A percentile compares a stretch with the other conserved stretches of the same genome.
These are phyloP conservation scores for Tricholoma sp. DNA, from an alignment of 768 basidiomycete species.

Conservation along the genomic window DNA sequence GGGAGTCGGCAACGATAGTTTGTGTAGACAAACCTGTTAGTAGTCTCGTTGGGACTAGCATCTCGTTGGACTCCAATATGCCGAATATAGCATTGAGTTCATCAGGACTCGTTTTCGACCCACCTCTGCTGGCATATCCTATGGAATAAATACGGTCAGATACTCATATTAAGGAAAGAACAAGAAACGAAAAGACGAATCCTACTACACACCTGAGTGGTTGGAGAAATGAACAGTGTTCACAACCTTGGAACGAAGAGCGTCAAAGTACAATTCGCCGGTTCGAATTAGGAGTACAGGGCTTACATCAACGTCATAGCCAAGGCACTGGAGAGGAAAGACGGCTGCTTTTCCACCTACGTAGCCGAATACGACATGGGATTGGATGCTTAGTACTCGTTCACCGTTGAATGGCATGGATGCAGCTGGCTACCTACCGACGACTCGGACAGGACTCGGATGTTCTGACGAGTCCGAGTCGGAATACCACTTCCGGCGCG, in stretches of 20 bases:
- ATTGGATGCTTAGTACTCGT: slow-evolving; percentile 85
- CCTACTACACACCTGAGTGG: slow-evolving; percentile 67
- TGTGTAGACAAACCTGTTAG: slow-evolving; percentile 58
- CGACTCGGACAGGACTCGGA: too few species aligned
- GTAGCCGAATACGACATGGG: slow-evolving; percentile 91
- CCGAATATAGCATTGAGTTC: slow-evolving; percentile 77
- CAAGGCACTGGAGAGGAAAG: slow-evolving; percentile 78
- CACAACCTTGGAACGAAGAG: slow-evolving; percentile 49
- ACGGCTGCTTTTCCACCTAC: slow-evolving; percentile 83
- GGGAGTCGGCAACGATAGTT: neutral
- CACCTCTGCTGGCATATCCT: slow-evolving; percentile 84
- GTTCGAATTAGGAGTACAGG: slow-evolving; percentile 6
- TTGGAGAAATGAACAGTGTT: slow-evolving; percentile 96
- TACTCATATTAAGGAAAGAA: neutral
- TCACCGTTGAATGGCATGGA: slow-evolving; percentile 20
- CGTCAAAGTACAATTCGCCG: slow-evolving; percentile 7
- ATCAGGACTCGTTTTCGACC: slow-evolving; percentile 69
- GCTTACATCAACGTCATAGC: slow-evolving; percentile 91
- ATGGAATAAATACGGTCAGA: neutral
- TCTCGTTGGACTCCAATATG: slow-evolving; percentile 67
- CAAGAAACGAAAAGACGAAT: too few species aligned
- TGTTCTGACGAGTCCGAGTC: too few species aligned
- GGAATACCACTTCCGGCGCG: too few species aligned
- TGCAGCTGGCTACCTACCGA: too few species aligned
- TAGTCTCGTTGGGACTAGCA: slow-evolving; percentile 66